Base-by-base conservation (phyloP, 768 basidiomycete species). In the Coprinellus micaceus region DNA sequence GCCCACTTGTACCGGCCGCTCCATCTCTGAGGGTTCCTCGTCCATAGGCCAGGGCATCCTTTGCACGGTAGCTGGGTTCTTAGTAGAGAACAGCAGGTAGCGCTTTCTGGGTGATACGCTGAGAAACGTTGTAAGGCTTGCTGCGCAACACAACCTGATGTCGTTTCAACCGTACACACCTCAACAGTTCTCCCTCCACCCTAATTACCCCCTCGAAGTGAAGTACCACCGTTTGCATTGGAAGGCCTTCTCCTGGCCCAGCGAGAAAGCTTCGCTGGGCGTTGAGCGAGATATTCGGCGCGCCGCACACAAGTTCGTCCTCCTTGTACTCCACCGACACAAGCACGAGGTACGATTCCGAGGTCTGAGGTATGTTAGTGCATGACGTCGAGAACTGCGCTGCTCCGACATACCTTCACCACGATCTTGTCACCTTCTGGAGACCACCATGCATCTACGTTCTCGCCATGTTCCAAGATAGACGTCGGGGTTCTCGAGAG, bases 381-480 rank as follows among this genome's bases (percentile, higher is more conserved):
- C n/a, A 4, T 9, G 19, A 51, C 19, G 28, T 30, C 39, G 53
- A 36, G 19, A 52, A 58, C 33, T 29, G 39, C 33, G 51, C 26
- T 40, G 48, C n/a, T 40, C 43, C 19, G 5, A 69, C 84, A 53
- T 56, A 90, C 94, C 72, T 89, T 84, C 21, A 98, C 81, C 52
- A 94, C 82, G 47, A 98, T 83, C 62, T 84, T 79, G 63, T 78
- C 77, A 30, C 89, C 87, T 67, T 94, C 92, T 52, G 86, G 85
- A 17, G 93, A 85, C 94, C 94, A 98, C 63, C 84, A 80, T 12
- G 82, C 83, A 52, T 80, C 72, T 19, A 78, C 59, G 62, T 94
- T 96, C 63, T 85, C 82, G n/a, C 94, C 94, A 67, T 95, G 94
- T 57, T 90, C 86, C 53, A 80, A 69, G 37, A 96, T 74, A 17